Evolutionary conservation across 768 basidiomycete genomes (phyloP), one percentile per base, ranked within the genome.

Genomic region (Lyophyllum decastes): DNA sequence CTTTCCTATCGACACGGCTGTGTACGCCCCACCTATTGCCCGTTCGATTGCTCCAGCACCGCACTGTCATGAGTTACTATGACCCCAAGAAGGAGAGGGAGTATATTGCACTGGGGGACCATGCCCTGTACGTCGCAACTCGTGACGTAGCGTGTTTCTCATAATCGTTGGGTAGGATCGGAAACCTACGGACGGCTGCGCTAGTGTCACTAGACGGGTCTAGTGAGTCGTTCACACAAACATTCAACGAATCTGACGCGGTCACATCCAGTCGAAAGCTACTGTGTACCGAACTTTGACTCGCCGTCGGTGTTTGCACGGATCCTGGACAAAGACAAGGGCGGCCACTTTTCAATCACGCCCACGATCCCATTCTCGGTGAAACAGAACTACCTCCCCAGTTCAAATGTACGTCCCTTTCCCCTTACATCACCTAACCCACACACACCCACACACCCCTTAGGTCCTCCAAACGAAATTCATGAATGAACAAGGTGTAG

Each of bases 211-310:
- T 88, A 46, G 92, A 93, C 72, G 92, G 90, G 30, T 93, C 91
- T 11, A 83, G 90, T 92, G 73, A 66, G 72, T 66, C 44, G 30
- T 55, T 47, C 17, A 12, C n/a, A 27, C 34, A 22, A 19, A 10
- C 17, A 43, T 19, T 21, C 6, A 33, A 52, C 22, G 51, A 33
- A 49, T 33, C 21, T 14, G 7, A 48, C 40, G 2, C 16, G n/a
- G 30, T 10, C 30, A 4, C 30, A 30, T 10, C 14, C 45, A 93
- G 90, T 96, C 61, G 95, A 96, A 71, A 92, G 89, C 60, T 95
- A 94, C 71, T 97, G 95, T 65, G 82, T 95, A 25, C 94, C 94
- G 1, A 81, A 95, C 75, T 96, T 97, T 69, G 95, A 97, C 72
- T 95, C 93, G 1, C 95, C 95, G 3, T 94, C 91, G 17, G 80